Evolutionary conservation across 106 monocot genomes (phyloP).

Genomic region (Hemerocallis citrina): DNA sequence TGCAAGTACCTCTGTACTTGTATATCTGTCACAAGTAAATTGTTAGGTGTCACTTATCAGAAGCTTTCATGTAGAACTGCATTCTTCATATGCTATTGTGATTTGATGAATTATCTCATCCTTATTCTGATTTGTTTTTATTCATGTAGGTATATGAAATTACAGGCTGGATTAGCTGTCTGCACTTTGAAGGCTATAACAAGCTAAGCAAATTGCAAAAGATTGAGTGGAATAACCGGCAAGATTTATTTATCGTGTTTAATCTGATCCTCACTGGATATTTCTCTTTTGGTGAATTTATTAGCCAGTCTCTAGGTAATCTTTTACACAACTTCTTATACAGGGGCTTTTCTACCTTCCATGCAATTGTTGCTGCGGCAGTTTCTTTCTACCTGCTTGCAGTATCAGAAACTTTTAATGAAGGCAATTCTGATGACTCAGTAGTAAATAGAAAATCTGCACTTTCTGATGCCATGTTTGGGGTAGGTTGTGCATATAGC

Average conservation of each 20-base stretch:
- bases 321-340: constrained; percentile 4
- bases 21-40: too few species aligned
- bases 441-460: constrained; percentile 51
- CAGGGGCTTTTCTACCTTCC: constrained; percentile 85
- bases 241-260: not conserved
- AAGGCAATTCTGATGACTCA: constrained; percentile 13
- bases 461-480: constrained; percentile 58
- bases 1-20: too few species aligned
- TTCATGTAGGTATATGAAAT: constrained; percentile 54
- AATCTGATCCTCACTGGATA: not conserved
- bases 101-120: not conserved
- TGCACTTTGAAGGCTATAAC: constrained; percentile 40
- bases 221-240: constrained; percentile 89
- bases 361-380: constrained; percentile 62
- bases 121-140: constrained; percentile 1
- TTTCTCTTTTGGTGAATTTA: too few species aligned
- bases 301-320: not conserved
- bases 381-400: constrained; percentile 71
- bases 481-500: constrained; percentile 43
- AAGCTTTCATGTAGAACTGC: too few species aligned
- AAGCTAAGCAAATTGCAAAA: constrained; percentile 34
- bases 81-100: not conserved
- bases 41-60: too few species aligned
- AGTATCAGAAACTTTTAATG: constrained; percentile 70
- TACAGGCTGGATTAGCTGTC: constrained; percentile 30